Percentiles rank a stretch among this genome's conserved stretches.
Conservation (phyloP, 2,329 filamentous ascomycete genomes). For the Diaporthe citrichinensis region DNA sequence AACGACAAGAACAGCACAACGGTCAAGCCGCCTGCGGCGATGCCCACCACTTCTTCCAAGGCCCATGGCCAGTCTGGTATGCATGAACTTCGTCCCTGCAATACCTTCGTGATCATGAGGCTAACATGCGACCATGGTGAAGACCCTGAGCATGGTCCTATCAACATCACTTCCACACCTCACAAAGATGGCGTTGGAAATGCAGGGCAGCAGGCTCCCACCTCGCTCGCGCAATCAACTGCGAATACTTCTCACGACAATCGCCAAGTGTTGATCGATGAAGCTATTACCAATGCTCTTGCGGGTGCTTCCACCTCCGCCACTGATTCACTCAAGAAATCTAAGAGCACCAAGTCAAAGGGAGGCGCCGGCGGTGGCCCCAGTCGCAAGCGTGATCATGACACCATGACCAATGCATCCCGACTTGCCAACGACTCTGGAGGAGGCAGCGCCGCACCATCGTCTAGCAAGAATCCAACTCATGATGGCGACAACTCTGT, state of each 20-base stretch:
- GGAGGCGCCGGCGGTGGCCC: not conserved
- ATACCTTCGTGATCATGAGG: no score
- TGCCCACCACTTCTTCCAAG: not conserved
- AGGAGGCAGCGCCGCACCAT: rapidly evolving
- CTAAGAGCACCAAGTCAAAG: not conserved
- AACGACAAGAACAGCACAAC: not conserved
- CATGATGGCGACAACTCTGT: no score
- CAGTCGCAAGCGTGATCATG: not conserved
- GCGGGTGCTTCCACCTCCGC: not conserved
- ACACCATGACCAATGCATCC: not conserved
- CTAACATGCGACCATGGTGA: not conserved
- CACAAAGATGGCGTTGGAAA: not conserved
- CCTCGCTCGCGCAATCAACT: not conserved
- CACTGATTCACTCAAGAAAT: not conserved
- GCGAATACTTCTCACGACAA: not conserved
- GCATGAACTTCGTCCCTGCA: no score
- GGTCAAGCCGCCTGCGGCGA: not conserved
- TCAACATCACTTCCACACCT: no score
- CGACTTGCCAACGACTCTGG: not conserved
- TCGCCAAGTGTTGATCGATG: no score
- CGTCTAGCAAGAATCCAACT: no score
- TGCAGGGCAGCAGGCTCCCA: not conserved
- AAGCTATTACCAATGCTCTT: not conserved
- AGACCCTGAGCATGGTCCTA: not conserved
- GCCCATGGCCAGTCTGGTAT: not conserved